These are phyloP conservation scores for Solanum hybrid DNA, from an alignment of 305 asterid species.

Conservation along the genomic window DNA sequence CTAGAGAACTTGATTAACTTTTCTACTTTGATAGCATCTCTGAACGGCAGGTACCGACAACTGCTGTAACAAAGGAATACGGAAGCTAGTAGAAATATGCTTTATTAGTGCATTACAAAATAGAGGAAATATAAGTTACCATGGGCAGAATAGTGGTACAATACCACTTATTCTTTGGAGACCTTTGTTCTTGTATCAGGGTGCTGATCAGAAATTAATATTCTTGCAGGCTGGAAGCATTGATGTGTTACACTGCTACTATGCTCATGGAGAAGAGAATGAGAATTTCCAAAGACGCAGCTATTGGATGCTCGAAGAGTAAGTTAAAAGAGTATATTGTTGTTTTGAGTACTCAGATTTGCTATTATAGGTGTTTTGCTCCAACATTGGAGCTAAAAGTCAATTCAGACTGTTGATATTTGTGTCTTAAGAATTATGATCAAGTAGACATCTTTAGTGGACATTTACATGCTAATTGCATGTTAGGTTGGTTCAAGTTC, in stretches of 20 bases:
- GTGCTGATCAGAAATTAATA: constrained; percentile 13
- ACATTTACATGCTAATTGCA: not conserved
- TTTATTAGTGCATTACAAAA: not conserved
- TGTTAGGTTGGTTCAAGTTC: not conserved
- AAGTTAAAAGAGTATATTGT: constrained; percentile 19
- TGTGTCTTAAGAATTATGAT: not conserved
- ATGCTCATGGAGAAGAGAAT: constrained; percentile 94
- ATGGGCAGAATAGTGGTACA: not conserved
- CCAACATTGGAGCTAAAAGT: not conserved
- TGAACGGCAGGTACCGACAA: not conserved
- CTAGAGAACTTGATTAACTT: not conserved
- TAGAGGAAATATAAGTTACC: not conserved
- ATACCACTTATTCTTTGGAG: not conserved
- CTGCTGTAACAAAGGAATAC: not conserved
- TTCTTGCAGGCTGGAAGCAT: constrained; percentile 75
- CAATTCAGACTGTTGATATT: not conserved
- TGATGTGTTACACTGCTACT: constrained; percentile 96
- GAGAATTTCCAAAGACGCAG: constrained; percentile 95
- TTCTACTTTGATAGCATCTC: not conserved
- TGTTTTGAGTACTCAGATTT: not conserved
- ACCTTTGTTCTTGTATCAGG: constrained; percentile 10
- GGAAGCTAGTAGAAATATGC: not conserved
- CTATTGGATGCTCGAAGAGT: constrained; percentile 99
- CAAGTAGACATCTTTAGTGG: not conserved
- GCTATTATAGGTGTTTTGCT: not conserved